These are phyloP conservation scores for Clavispora asparagi DNA, from an alignment of 805 yeast species.

Conservation along the genomic window DNA sequence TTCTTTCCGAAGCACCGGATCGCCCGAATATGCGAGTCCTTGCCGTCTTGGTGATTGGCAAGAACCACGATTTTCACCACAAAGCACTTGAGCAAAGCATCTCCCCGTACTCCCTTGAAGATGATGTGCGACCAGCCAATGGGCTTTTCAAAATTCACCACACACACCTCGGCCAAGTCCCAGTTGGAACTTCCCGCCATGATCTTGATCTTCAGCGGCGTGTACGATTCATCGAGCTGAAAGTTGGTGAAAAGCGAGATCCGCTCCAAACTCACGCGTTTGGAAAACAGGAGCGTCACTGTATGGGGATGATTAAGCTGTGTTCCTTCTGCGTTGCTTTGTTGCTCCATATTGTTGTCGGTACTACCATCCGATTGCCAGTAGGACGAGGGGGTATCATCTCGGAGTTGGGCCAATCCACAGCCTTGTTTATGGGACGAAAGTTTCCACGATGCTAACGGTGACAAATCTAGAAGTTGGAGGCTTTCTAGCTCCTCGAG, in stretches of 20 bases:
- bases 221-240: constrained; percentile 80
- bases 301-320: constrained; percentile 69
- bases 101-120: constrained; percentile 50
- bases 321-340: constrained; percentile 20
- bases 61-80: constrained; percentile 56
- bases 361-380: constrained; percentile 93
- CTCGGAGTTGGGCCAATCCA: constrained; percentile 67
- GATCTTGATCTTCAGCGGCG: constrained; percentile 67
- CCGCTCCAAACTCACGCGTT: constrained; percentile 62
- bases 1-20: constrained; percentile 51
- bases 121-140: constrained; percentile 72
- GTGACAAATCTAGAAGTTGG: constrained; percentile 71
- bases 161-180: constrained; percentile 64
- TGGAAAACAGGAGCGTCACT: constrained; percentile 74
- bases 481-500: constrained; percentile 49
- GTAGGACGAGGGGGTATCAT: constrained; percentile 63
- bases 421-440: constrained; percentile 71
- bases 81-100: constrained; percentile 60
- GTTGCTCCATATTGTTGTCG: constrained; percentile 22
- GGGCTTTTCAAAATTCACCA: constrained; percentile 57
- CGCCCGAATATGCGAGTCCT: constrained; percentile 85
- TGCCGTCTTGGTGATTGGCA: constrained; percentile 91
- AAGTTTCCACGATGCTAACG: constrained; percentile 78
- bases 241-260: constrained; percentile 70
- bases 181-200: constrained; percentile 74